Base-by-base conservation (phyloP, 164 flowering plant genomes). In the Umbellularia californica region DNA sequence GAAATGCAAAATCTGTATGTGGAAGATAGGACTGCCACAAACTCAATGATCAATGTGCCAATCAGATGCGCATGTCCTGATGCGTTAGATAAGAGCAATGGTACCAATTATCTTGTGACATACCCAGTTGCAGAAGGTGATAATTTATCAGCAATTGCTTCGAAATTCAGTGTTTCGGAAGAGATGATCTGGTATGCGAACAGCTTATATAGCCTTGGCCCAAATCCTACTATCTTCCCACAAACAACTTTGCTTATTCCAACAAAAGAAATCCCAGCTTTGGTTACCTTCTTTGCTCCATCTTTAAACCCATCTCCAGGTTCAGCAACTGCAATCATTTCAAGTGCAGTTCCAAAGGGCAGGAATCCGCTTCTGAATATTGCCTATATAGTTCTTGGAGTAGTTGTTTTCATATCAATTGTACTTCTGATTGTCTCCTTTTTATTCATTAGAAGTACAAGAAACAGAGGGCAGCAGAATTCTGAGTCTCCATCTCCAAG, bases 61-160 rank as follows among this genome's bases (percentile, higher is more conserved):
- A 41, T 87, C 19, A 75, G 74, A 74, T 88, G 90, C 62, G 88
- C 90, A 2, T 88, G 90, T 76, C 88, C 88, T 23, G 77, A 69
- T 50, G 17, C n/a, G 62, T 1, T 20, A 64, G 72, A 67, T 1
- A 69, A 14, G 2, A 51, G 52, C 2, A 74, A 58, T 35, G 80
- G 84, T 15, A 68, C 82, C 2, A 66, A 81, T 70, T 83, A 77
- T 77, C 83, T 88, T 23, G 83, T 88, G n/a, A 86, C 89, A 23
- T 88, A 88, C 72, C 88, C 89, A 28, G 30, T 88, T 28, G 58
- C 77, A 11, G 75, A 72, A 60, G 68, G 65, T 6, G 90, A 86
- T 64, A 35, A 74, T 14, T 33, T 71, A 27, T 19, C 3, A 6
- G 69, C 15, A 12, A 79, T 86, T 2, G 83, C 81, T 15, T 15